Base-by-base conservation (phyloP, 176 grass and related monocot genomes). In the Elymus sibiricus region DNA sequence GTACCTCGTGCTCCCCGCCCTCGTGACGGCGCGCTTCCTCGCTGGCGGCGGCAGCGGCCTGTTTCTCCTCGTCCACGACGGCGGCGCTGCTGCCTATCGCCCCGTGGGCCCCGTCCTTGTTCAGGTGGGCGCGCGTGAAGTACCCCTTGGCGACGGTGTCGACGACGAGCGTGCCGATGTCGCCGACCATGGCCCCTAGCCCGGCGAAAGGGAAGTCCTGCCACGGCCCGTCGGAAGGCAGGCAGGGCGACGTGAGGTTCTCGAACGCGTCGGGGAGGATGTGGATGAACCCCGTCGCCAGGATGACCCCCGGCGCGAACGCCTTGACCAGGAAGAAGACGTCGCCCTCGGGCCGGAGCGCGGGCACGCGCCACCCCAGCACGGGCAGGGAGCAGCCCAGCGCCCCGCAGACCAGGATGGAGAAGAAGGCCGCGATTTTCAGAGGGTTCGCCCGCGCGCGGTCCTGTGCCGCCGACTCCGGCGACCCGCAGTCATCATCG, bases 101-200 rank as follows among this genome's bases (percentile, higher is more conserved):
- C 0, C 2, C 70, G 43, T 16, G 25, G 11, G 1, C 22, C 0
- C 24, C 25, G 17, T 11, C 17, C 37, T 76, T 85, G 9, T 70
- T 83, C 79, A 77, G 32, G 34, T 90, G 79, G 2, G 62, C 14
- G 28, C 92, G 76, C 5, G 80, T 84, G 70, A 90, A 95, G 82
- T 95, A 95, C 0, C 93, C 88, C 11, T 87, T 92, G 34, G 93
- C 90, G 21, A 95, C 2, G 19, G 90, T 92, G 39, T 95, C 93
- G 49, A 95, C 79, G 60, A 86, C 72, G 82, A 95, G 82, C 68
- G 93, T 92, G 17, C 78, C 90, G 32, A 95, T 83, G 60, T 87
- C 93, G 65, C 77, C 90, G 29, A 92, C 77, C 93, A 94, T 94
- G 72, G 93, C 93, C 0, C 77, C 88, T 43, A 94, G 61, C 1